Evolutionary conservation across 192 early-diverging fungal species (phyloP), one percentile per base, ranked within the genome.

Genomic region (Thoreauomyces humboldtii): DNA sequence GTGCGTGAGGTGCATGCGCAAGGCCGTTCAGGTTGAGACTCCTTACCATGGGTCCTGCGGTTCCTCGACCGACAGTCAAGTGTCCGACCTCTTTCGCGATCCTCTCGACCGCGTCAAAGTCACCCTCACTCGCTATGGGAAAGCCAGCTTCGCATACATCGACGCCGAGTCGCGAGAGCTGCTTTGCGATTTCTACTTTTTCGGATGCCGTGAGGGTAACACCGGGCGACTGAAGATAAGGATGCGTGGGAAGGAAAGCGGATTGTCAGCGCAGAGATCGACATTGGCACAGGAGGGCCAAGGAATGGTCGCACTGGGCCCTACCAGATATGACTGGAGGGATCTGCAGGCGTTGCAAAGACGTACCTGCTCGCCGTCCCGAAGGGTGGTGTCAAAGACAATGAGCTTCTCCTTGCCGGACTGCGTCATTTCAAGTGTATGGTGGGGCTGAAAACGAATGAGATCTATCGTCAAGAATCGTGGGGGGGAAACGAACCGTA

Each of bases 111-210:
- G 95, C 92, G 50, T 93, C 90, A 76, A 96, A 98, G 76, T 98
- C 95, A 44, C 94, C 95, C 5, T 85, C 81, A 2, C 93, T 95
- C 15, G 94, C 94, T 41, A 96, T 86, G 0, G 95, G 95, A 73
- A 96, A 98, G 4, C 95, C 95, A 5, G 95, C 95, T 69, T 98
- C 95, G 71, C 94, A 86, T 6, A 98, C 86, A 74, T 98, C 91
- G 48, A 98, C 94, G 48, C 95, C 95, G 31, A 98, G 86, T 45
- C 81, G 77, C n/a, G 95, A 92, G 21, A 98, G 84, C 73, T 93
- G 89, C 61, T 85, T 88, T 4, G 96, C 96, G 57, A 98, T 95
- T 72, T 92, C 90, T 38, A 98, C 77, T 81, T 98, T 98, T 78
- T 98, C 96, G 29, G 89, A 87, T 0, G 84, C 82, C 65, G 87